Evolutionary conservation across 116 monocot species (phyloP).

Genomic region (Zostera marina): DNA sequence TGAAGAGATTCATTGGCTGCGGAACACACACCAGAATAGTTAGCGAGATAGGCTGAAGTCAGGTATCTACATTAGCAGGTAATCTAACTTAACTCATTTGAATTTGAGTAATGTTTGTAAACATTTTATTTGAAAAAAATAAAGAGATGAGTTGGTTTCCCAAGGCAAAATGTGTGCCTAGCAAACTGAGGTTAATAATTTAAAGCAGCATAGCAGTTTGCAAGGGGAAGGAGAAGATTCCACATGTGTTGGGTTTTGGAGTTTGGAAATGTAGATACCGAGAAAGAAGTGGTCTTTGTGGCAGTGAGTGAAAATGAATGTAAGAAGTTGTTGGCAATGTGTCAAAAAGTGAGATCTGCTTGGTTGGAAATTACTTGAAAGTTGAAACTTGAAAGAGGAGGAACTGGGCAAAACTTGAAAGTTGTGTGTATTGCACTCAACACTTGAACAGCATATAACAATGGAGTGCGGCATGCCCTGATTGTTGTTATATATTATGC

Average conservation of each 20-base stretch:
- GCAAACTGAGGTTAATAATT: not conserved
- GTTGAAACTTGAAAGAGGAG: conserved; percentile 59
- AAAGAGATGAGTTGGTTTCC: too few relatives aligned
- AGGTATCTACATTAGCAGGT: too few relatives aligned
- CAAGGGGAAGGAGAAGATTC: not conserved
- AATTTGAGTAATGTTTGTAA: too few relatives aligned
- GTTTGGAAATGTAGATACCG: conserved; percentile 2
- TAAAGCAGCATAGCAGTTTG: too few relatives aligned
- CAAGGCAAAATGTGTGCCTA: too few relatives aligned
- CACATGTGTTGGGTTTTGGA: conserved; percentile 12
- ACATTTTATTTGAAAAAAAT: too few relatives aligned
- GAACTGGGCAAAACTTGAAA: conserved; percentile 11
- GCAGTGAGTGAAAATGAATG: conserved; percentile 26
- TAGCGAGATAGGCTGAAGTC: too few relatives aligned
- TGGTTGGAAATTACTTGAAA: conserved; percentile 13
- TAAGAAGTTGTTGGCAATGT: conserved; percentile 41
- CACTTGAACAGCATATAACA: conserved; percentile 10
- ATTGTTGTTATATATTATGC: not conserved
- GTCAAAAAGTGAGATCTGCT: conserved; percentile 29
- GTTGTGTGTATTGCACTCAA: conserved; percentile 8
- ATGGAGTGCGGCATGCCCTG: not conserved
- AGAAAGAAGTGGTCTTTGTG: conserved; percentile 31
- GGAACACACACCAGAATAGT: too few relatives aligned
- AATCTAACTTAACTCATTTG: too few relatives aligned
- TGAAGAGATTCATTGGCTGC: too few relatives aligned